phyloP scores from a whole-genome alignment of 2,329 filamentous ascomycete genomes.

The Phyllosticta capitalensis region DNA sequence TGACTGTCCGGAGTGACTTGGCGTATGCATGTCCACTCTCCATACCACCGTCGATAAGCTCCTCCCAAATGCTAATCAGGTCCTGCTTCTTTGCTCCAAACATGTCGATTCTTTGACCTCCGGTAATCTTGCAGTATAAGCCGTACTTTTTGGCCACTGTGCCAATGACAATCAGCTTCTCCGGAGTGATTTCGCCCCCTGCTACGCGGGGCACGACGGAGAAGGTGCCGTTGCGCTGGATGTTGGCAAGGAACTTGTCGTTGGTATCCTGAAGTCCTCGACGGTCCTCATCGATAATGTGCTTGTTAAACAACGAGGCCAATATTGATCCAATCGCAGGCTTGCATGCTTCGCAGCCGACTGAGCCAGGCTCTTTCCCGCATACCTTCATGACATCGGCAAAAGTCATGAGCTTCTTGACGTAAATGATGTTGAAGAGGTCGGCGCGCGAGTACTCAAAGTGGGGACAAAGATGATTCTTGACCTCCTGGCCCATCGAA shows the following conservation, averaged over 20 bases:
- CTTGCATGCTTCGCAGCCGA: conserved; percentile 82
- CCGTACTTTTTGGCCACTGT: conserved; percentile 75
- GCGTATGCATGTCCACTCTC: conserved; percentile 88
- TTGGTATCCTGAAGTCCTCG: conserved; percentile 85
- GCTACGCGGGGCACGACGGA: conserved; percentile 77
- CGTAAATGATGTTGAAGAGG: conserved; percentile 80
- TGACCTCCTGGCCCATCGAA: conserved; percentile 76
- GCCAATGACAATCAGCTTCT: conserved; percentile 75
- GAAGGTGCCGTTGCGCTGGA: conserved; percentile 85
- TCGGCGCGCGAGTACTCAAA: conserved; percentile 78
- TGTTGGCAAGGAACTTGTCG: conserved; percentile 78
- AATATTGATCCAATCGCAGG: conserved; percentile 74
- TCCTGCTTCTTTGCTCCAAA: conserved; percentile 87
- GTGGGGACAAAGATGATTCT: conserved; percentile 76
- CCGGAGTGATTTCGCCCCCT: conserved; percentile 78
- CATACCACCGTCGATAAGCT: conserved; percentile 73
- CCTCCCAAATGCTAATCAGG: conserved; percentile 70
- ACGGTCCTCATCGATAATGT: conserved; percentile 61
- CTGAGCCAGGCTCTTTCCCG: conserved; percentile 60
- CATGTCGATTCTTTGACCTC: conserved; percentile 85
- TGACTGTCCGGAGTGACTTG: conserved; percentile 80
- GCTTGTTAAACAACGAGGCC: conserved; percentile 71
- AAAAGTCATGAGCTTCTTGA: conserved; percentile 67
- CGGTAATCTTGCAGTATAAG: conserved; percentile 86
- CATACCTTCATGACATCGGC: conserved; percentile 67